Evolutionary conservation across 345 rosid genomes (phyloP), one percentile per base, ranked within the genome.

Genomic region (Moricandia arvensis): DNA sequence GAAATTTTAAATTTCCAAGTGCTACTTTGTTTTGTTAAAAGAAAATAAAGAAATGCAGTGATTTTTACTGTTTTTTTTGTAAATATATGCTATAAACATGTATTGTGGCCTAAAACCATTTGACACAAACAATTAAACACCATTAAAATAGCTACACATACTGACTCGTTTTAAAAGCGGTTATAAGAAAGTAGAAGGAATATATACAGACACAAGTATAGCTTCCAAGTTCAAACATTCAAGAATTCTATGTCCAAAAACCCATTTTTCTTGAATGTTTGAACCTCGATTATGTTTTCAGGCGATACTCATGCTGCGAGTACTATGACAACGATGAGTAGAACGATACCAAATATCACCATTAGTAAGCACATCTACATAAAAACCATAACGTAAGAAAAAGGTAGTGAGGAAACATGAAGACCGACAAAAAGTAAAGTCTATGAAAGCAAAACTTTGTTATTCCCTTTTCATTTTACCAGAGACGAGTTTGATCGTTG

Each of bases 401-500:
- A 7, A 33, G 4, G 6, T 24, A 29, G 24, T 68, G 6, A 60
- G 24, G 7, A 75, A 75, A 37, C 33, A 63, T 29, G 33, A 27
- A 53, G 6, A 33, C 5, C 51, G 0, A 34, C 16, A 11, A 17
- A 58, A 58, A n/a, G 31, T 10, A 24, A 26, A 24, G 62, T 59
- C 41, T 6, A 58, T 7, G 15, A 68, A 33, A 53, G 34, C 4
- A 12, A 2, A 31, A 60, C 5, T n/a, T 34, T 61, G 6, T 30
- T 59, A 4, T 31, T 55, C 35, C 9, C n/a, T 45, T n/a, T 2
- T 55, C 24, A 1, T 35, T 16, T 37, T 29, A 91, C 97, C 95
- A 91, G 85, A 41, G 98, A 91, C 16, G 98, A 90, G 80, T 90
- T 94, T 76, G 98, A 90, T 83, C 86, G 82, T 74, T 94, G 96